A percentile compares a stretch with the other conserved stretches of the same genome.
Evolutionary conservation across 768 basidiomycete species (phyloP).

Genomic region (Pleurotus djamor): DNA sequence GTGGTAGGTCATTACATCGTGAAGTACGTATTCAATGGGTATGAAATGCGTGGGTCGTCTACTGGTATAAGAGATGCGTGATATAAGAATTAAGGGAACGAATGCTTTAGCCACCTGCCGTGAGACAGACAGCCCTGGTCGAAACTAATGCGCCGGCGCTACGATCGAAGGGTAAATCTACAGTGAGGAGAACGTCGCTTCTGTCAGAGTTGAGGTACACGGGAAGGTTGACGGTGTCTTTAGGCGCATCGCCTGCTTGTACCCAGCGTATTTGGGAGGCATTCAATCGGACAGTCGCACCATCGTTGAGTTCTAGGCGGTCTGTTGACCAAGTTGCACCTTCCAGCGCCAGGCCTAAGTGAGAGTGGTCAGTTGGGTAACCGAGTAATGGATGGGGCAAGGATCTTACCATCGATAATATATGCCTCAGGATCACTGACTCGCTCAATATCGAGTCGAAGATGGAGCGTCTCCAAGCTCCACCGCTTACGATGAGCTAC

Average conservation of each 20-base stretch:
- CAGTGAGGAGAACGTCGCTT: constrained; percentile 88
- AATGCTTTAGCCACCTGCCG: constrained; percentile 60
- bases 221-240: constrained; percentile 67
- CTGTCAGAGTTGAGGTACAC: constrained; percentile 92
- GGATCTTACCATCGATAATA: constrained; percentile 77
- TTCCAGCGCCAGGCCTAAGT: constrained; percentile 78
- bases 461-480: constrained; percentile 86
- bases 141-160: constrained; percentile 69
- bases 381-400: neutral
- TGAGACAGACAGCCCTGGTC: constrained; percentile 89
- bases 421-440: constrained; percentile 79
- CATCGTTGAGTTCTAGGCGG: constrained; percentile 79
- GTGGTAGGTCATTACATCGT: neutral
- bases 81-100: neutral
- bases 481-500: constrained; percentile 90
- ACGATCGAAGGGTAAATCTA: constrained; percentile 76
- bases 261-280: constrained; percentile 90
- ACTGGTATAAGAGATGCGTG: neutral
- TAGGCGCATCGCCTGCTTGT: constrained; percentile 44
- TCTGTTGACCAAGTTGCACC: constrained; percentile 78
- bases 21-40: constrained; percentile 3
- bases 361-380: constrained; percentile 3
- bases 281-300: constrained; percentile 73
- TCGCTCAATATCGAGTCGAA: constrained; percentile 80
- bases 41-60: neutral